These are phyloP conservation scores for Fomitopsis betulina DNA, from an alignment of 1,284 basidiomycete genomes.

Conservation along the genomic window DNA sequence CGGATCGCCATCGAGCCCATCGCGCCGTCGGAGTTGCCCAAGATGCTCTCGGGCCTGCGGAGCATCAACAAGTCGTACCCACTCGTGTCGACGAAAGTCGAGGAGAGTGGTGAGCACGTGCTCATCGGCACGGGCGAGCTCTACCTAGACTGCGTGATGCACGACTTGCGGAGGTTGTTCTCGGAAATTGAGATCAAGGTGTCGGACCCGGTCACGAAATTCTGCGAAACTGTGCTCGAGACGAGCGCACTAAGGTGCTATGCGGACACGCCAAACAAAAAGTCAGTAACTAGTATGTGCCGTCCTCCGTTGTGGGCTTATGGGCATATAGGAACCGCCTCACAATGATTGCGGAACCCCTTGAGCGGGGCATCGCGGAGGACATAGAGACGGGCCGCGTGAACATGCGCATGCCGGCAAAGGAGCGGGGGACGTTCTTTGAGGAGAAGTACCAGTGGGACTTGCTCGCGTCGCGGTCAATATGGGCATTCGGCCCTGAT, in stretches of 20 bases:
- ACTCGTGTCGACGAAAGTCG: slow-evolving; percentile 90
- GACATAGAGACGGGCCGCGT: slow-evolving; percentile 91
- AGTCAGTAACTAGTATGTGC: slow-evolving; percentile 47
- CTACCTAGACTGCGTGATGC: slow-evolving; percentile 96
- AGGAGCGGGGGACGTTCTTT: slow-evolving; percentile 92
- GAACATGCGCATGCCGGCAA: slow-evolving; percentile 89
- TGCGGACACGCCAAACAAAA: slow-evolving; percentile 98
- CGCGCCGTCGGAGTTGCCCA: slow-evolving; percentile 94
- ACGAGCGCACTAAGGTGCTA: slow-evolving; percentile 98
- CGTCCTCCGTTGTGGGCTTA: not conserved
- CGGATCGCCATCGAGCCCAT: slow-evolving; percentile 99
- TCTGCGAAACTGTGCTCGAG: slow-evolving; percentile 98
- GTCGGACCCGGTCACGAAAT: slow-evolving; percentile 97
- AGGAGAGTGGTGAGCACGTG: slow-evolving; percentile 98
- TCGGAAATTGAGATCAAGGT: slow-evolving; percentile 99
- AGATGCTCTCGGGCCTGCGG: slow-evolving; percentile 96
- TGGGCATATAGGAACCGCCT: slow-evolving; percentile 76
- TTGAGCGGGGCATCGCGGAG: slow-evolving; percentile 91
- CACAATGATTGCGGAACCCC: slow-evolving; percentile 96
- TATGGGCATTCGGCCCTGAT: slow-evolving; percentile 99
- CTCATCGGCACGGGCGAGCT: slow-evolving; percentile 96
- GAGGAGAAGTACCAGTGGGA: slow-evolving; percentile 99
- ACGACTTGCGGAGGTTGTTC: slow-evolving; percentile 90
- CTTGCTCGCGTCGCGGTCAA: slow-evolving; percentile 91
- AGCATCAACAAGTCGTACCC: slow-evolving; percentile 99